Evolutionary conservation across 495 filamentous ascomycete species (phyloP).

Genomic region (Aspergillus biplanus): DNA sequence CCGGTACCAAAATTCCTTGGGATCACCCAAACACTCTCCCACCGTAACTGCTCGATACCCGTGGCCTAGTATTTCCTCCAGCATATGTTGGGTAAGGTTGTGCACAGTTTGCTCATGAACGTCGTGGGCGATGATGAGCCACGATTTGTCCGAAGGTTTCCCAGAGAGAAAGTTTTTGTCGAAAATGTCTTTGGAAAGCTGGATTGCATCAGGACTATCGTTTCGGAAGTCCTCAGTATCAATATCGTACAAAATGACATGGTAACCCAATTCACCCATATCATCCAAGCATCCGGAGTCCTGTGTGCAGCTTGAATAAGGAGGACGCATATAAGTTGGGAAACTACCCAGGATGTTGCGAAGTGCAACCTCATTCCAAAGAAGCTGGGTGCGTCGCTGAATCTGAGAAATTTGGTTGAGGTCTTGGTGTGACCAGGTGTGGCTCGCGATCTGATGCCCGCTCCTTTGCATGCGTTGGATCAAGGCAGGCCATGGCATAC

Average conservation of each 20-base stretch:
- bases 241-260: constrained; percentile 73
- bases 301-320: constrained; percentile 71
- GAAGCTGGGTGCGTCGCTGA: constrained; percentile 67
- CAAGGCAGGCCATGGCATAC: constrained; percentile 58
- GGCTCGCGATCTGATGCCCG: constrained; percentile 84
- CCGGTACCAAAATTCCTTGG: constrained; percentile 72
- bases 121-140: constrained; percentile 77
- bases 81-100: constrained; percentile 76
- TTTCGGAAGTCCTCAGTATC: constrained; percentile 81
- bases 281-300: constrained; percentile 60
- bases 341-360: constrained; percentile 79
- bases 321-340: constrained; percentile 85
- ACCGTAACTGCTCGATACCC: constrained; percentile 74
- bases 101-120: constrained; percentile 77
- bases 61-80: constrained; percentile 55
- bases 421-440: constrained; percentile 85
- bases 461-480: constrained; percentile 68
- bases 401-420: constrained; percentile 59
- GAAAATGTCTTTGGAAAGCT: constrained; percentile 74
- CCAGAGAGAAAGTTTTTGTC: constrained; percentile 50
- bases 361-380: constrained; percentile 79
- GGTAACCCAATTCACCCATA: constrained; percentile 71
- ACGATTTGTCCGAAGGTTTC: constrained; percentile 52
- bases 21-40: constrained; percentile 76
- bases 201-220: constrained; percentile 60